Percentiles rank a stretch among this genome's conserved stretches.
Conservation (phyloP, 192 early-diverging fungal species). For the Geosiphon pyriformis region DNA sequence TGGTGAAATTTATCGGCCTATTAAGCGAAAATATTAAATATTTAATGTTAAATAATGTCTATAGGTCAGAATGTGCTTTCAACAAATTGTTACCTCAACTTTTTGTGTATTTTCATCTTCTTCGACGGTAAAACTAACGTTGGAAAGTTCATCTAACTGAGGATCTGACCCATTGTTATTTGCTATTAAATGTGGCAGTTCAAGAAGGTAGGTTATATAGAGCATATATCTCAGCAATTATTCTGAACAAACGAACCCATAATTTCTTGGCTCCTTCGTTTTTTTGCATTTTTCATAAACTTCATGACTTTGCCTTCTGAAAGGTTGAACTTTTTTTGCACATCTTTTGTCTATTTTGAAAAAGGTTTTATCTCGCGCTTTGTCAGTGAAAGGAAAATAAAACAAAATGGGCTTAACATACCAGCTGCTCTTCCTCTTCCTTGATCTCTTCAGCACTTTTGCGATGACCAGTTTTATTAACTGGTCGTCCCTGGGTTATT, state of each 20-base stretch:
- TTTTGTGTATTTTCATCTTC: slow-evolving; percentile 9
- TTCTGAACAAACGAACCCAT: slow-evolving; percentile 16
- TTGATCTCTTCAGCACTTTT: slow-evolving; percentile 16
- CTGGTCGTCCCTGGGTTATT: background rate
- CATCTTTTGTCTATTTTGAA: slow-evolving; percentile 38
- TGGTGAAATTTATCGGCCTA: slow-evolving; percentile 15
- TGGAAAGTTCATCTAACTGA: slow-evolving; percentile 12
- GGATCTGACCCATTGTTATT: slow-evolving; percentile 16
- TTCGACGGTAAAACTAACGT: slow-evolving; percentile 1
- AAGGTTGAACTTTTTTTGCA: slow-evolving; percentile 50
- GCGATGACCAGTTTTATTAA: background rate
- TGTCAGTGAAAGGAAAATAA: background rate
- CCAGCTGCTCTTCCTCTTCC: slow-evolving; percentile 43
- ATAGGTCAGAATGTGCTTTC: too few species aligned
- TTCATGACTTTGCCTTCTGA: slow-evolving; percentile 45
- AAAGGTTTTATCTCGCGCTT: background rate
- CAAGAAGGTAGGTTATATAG: too few species aligned
- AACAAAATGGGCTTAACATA: slow-evolving; percentile 13
- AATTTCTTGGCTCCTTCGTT: slow-evolving; percentile 7
- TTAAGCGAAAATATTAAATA: background rate
- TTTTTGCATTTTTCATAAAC: slow-evolving; percentile 37
- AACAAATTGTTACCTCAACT: slow-evolving; percentile 14
- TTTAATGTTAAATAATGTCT: background rate
- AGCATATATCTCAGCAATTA: background rate
- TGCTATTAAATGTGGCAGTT: slow-evolving; percentile 16